Conservation (phyloP, 2,329 filamentous ascomycete genomes). For the Xylaria arbuscula region DNA sequence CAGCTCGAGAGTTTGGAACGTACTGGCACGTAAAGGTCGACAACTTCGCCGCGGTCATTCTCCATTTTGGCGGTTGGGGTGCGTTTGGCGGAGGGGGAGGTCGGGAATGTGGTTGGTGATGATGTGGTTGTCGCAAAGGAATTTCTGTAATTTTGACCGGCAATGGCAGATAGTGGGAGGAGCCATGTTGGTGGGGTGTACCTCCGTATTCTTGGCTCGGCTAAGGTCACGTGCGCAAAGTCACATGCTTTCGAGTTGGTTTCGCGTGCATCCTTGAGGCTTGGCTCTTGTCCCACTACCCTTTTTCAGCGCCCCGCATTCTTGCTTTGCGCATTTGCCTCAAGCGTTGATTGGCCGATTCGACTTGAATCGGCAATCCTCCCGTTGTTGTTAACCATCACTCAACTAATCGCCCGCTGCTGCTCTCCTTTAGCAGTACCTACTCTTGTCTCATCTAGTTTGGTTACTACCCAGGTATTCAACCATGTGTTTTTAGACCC, state of each 20-base stretch:
- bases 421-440: background rate
- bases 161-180: slow-evolving; percentile 35
- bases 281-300: background rate
- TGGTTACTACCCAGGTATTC: background rate
- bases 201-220: slow-evolving; percentile 38
- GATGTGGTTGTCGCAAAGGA: slow-evolving; percentile 42
- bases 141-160: slow-evolving; percentile 46
- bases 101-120: slow-evolving; percentile 40
- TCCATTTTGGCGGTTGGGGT: slow-evolving; percentile 79
- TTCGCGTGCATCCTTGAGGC: slow-evolving; percentile 41
- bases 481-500: background rate
- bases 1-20: slow-evolving; percentile 9
- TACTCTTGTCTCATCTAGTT: background rate
- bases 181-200: slow-evolving; percentile 32
- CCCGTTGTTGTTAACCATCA: background rate
- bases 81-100: slow-evolving; percentile 39
- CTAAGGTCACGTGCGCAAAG: slow-evolving; percentile 42
- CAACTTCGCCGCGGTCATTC: slow-evolving; percentile 99
- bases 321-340: background rate
- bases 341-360: background rate
- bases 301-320: slow-evolving; percentile 21
- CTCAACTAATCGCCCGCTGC: background rate
- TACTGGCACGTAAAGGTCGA: slow-evolving; percentile 84
- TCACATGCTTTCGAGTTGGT: slow-evolving; percentile 48
- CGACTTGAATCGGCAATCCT: background rate